These are phyloP conservation scores for Aspergillus avenaceus DNA, from an alignment of 495 filamentous ascomycete genomes.

Conservation along the genomic window DNA sequence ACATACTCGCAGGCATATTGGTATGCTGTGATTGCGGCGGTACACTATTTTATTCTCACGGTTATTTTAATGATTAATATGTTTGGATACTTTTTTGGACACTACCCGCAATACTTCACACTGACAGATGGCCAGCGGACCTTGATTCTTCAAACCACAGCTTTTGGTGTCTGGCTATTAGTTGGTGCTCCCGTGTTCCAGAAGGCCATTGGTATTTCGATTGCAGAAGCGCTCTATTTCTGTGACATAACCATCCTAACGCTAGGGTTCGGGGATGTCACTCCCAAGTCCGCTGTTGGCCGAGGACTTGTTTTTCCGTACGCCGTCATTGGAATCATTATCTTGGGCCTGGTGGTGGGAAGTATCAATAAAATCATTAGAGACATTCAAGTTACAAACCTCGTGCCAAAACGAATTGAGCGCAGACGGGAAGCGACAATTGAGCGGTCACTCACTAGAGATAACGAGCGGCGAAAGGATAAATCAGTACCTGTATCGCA, in stretches of 20 bases:
- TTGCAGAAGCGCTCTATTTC: slow-evolving; percentile 59
- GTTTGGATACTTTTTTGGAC: slow-evolving; percentile 70
- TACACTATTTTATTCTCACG: slow-evolving; percentile 60
- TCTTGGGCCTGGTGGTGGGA: slow-evolving; percentile 79
- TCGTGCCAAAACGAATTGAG: slow-evolving; percentile 61
- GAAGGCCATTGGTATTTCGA: slow-evolving; percentile 40
- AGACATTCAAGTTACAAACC: slow-evolving; percentile 61
- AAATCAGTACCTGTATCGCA: too few species aligned
- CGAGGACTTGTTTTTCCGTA: slow-evolving; percentile 75
- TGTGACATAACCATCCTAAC: slow-evolving; percentile 63
- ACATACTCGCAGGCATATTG: slow-evolving; percentile 73
- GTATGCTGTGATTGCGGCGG: slow-evolving; percentile 68
- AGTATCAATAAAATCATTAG: slow-evolving; percentile 69
- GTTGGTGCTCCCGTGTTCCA: slow-evolving; percentile 58
- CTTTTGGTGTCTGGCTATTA: slow-evolving; percentile 59
- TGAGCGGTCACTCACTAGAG: slow-evolving; percentile 22
- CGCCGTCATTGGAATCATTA: slow-evolving; percentile 79
- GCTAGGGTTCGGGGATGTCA: slow-evolving; percentile 62
- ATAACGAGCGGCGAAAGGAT: too few species aligned
- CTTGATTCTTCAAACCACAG: slow-evolving; percentile 60
- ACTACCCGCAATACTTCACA: slow-evolving; percentile 72
- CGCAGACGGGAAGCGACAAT: slow-evolving; percentile 54
- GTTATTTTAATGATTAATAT: slow-evolving; percentile 71
- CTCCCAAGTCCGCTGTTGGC: slow-evolving; percentile 42
- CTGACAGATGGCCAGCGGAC: slow-evolving; percentile 70